Evolutionary conservation across 2,329 filamentous ascomycete genomes (phyloP).

Genomic region (Sordariomycetes sp.): DNA sequence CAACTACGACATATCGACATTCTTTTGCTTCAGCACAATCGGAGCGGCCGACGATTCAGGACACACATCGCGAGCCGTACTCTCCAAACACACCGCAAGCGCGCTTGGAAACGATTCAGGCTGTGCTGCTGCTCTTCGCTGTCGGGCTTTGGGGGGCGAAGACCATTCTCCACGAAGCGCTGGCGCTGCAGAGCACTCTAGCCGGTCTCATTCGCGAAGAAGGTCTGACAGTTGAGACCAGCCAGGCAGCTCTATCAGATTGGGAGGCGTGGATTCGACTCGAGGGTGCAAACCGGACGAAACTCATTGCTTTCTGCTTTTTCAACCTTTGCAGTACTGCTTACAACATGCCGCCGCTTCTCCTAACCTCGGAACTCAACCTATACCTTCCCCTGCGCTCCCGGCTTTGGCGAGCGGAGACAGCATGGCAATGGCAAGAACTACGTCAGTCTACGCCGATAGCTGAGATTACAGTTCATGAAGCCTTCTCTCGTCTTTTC

Average conservation of each 20-base stretch:
- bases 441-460: conserved; percentile 39
- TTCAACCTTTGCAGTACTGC: conserved; percentile 55
- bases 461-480: conserved; percentile 44
- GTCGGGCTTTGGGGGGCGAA: conserved; percentile 54
- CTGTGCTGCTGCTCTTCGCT: conserved; percentile 50
- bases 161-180: conserved; percentile 48
- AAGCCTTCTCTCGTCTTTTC: conserved; percentile 46
- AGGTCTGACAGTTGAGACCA: conserved; percentile 39
- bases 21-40: conserved; percentile 50
- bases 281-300: conserved; percentile 48
- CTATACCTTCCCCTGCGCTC: conserved; percentile 45
- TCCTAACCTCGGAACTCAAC: conserved; percentile 51
- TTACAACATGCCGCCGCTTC: conserved; percentile 48
- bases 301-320: conserved; percentile 52
- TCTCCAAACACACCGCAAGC: conserved; percentile 51
- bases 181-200: conserved; percentile 49
- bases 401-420: conserved; percentile 48
- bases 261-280: conserved; percentile 53
- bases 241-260: conserved; percentile 33
- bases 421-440: conserved; percentile 51
- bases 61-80: conserved; percentile 49
- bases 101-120: conserved; percentile 56
- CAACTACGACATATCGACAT: conserved; percentile 46
- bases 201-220: conserved; percentile 51
- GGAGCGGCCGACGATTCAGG: conserved; percentile 46